Conservation (phyloP, 2,329 filamentous ascomycete species). For the Daldinia sp. region DNA sequence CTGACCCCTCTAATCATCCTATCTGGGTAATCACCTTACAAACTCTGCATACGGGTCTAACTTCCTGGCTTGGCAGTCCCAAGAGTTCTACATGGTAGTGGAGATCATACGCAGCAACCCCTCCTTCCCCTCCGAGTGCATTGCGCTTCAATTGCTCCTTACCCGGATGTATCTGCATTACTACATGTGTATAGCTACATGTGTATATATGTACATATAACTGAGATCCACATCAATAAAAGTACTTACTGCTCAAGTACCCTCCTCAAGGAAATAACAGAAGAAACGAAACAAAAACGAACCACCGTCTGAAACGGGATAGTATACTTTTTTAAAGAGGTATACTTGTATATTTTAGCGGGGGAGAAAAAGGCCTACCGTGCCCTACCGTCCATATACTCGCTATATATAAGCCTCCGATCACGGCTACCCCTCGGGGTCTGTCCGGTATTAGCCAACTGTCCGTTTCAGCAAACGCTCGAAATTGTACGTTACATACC, state of each 20-base stretch:
- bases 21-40: constrained; percentile 11
- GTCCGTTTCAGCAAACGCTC: constrained; percentile 6
- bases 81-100: constrained; percentile 33
- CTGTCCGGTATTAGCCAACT: constrained; percentile 23
- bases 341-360: not conserved
- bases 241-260: not conserved
- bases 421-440: constrained; percentile 25
- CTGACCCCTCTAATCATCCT: constrained; percentile 3
- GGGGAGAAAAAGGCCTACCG: not conserved
- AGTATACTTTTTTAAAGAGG: no score
- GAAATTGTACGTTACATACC: constrained; percentile 6
- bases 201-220: not conserved
- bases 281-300: not conserved
- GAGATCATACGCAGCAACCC: constrained; percentile 27
- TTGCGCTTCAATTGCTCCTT: constrained; percentile 5
- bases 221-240: not conserved
- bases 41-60: constrained; percentile 25
- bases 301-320: constrained; percentile 19
- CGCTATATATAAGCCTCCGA: constrained; percentile 21
- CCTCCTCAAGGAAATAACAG: not conserved
- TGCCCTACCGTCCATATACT: no score
- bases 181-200: not conserved
- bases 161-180: constrained; percentile 5
- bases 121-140: constrained; percentile 27
- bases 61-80: constrained; percentile 33